Percentiles rank a stretch among this genome's conserved stretches.
Evolutionary conservation across 768 basidiomycete genomes (phyloP).

Genomic region (Terana coerulea): DNA sequence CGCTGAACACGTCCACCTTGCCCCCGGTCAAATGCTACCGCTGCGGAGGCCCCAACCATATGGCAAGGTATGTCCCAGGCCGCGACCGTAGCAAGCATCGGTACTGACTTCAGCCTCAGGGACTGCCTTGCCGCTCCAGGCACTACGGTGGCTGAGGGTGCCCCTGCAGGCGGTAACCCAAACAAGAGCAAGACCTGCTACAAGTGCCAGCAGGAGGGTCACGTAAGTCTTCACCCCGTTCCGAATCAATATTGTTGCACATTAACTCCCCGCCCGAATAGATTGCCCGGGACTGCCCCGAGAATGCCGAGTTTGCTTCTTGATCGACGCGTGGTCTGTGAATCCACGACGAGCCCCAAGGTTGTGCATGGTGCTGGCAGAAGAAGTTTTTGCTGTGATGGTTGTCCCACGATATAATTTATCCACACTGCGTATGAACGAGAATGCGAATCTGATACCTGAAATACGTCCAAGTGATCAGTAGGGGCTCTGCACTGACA

Average conservation of each 20-base stretch:
- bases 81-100: background rate
- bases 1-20: constrained; percentile 68
- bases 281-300: constrained; percentile 34
- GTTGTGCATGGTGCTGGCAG: too few species aligned
- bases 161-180: constrained; percentile 33
- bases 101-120: constrained; percentile 34
- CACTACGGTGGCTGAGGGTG: constrained; percentile 42
- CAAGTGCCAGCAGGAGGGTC: constrained; percentile 85
- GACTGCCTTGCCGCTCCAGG: constrained; percentile 80
- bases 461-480: too few species aligned
- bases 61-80: constrained; percentile 56
- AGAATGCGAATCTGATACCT: background rate
- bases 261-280: constrained; percentile 9
- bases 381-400: too few species aligned
- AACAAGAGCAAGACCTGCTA: constrained; percentile 81
- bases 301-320: constrained; percentile 26
- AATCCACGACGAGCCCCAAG: constrained; percentile 9
- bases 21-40: constrained; percentile 87
- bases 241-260: background rate
- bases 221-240: constrained; percentile 47
- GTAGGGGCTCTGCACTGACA: too few species aligned
- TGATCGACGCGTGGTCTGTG: too few species aligned
- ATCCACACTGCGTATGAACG: constrained; percentile 1
- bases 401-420: too few species aligned
- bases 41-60: constrained; percentile 86